Evolutionary conservation across 768 basidiomycete genomes (phyloP), one percentile per base, ranked within the genome.

Genomic region (Cystofilobasidium macerans): DNA sequence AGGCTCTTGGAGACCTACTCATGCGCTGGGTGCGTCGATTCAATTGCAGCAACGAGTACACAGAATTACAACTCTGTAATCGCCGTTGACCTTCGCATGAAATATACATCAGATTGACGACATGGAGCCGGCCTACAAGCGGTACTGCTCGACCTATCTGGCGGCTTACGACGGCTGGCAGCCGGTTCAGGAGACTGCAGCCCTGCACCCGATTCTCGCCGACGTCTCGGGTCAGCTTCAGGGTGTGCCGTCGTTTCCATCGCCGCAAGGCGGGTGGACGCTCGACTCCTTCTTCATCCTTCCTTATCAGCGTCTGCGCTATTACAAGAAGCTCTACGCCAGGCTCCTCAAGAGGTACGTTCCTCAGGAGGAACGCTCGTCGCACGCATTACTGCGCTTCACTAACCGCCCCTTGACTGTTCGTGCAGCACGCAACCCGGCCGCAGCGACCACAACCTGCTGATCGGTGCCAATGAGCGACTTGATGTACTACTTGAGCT

Each of bases 31-130:
- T 94, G 70, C 68, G 88, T 78, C 56, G 53, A 43, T 56, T 69
- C 64, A 70, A 45, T 22, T 28, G n/a, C n/a, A n/a, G n/a, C n/a
- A n/a, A n/a, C n/a, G n/a, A n/a, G n/a, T n/a, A n/a, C n/a, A n/a
- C n/a, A n/a, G n/a, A n/a, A n/a, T n/a, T n/a, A n/a, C n/a, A n/a
- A n/a, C n/a, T n/a, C n/a, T n/a, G n/a, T n/a, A n/a, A n/a, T n/a
- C n/a, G n/a, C n/a, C n/a, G n/a, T n/a, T n/a, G n/a, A n/a, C n/a
- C n/a, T n/a, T n/a, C n/a, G n/a, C n/a, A n/a, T n/a, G n/a, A n/a
- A n/a, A n/a, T n/a, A n/a, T n/a, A n/a, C n/a, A n/a, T n/a, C 75
- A 97, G 93, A 90, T 98, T 70, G 87, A 91, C 69, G 93, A 99
- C 72, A 79, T 99, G 36, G 86, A 88, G 62, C 81, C 79, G 13